Percentiles rank a stretch among this genome's conserved stretches.
phyloP scores from a whole-genome alignment of 768 basidiomycete genomes.

The Cyclocybe cylindracea region DNA sequence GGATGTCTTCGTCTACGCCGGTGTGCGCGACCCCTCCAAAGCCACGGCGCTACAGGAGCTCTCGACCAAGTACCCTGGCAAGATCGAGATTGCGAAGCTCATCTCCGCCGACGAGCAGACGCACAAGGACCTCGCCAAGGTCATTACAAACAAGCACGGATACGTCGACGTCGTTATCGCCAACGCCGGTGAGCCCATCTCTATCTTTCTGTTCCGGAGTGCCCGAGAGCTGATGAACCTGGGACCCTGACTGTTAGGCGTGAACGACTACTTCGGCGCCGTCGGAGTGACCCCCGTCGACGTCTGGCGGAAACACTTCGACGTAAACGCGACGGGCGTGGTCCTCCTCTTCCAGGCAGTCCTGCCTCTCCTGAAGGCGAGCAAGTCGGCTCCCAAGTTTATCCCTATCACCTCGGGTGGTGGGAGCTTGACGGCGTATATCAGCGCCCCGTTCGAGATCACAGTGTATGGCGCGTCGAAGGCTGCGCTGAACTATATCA shows the following conservation, averaged over 20 bases:
- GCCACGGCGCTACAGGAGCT: not conserved
- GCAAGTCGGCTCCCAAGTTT: not conserved
- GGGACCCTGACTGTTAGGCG: not conserved
- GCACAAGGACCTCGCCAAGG: not conserved
- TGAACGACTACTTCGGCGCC: not conserved
- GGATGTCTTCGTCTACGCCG: slow-evolving; percentile 1
- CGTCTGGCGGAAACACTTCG: no score
- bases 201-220: no score
- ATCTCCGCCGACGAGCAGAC: not conserved
- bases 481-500: slow-evolving; percentile 6
- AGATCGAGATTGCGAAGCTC: not conserved
- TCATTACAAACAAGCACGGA: not conserved
- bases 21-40: not conserved
- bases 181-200: not conserved
- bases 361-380: slow-evolving; percentile 1
- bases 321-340: slow-evolving; percentile 5
- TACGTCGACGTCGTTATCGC: not conserved
- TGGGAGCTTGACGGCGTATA: not conserved
- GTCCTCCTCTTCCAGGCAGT: slow-evolving; percentile 3
- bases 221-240: no score
- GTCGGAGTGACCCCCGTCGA: no score
- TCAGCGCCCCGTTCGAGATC: not conserved
- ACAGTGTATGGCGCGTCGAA: slow-evolving; percentile 3
- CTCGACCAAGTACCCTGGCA: not conserved
- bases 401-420: slow-evolving; percentile 3